Evolutionary conservation across 495 filamentous ascomycete species (phyloP).

Genomic region (Talaromyces liani): DNA sequence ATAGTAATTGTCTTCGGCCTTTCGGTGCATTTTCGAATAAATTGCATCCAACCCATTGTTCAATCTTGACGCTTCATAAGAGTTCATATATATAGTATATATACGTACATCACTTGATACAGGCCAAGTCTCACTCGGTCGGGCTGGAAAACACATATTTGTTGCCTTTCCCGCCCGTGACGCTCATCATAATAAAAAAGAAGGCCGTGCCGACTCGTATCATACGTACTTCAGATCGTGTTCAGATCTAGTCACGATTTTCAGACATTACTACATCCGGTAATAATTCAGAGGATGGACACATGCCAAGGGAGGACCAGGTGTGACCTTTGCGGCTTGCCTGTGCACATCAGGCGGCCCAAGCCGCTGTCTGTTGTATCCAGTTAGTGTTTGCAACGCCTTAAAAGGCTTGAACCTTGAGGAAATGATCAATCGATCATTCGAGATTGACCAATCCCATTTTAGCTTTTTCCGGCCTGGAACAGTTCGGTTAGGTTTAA

Average conservation of each 20-base stretch:
- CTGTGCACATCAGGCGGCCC: background rate
- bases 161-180: background rate
- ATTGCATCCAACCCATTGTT: background rate
- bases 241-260: background rate
- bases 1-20: background rate
- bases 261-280: background rate
- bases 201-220: background rate
- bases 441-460: background rate
- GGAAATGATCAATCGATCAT: background rate
- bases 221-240: background rate
- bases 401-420: background rate
- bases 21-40: background rate
- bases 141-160: too few species aligned
- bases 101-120: background rate
- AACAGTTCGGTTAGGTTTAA: background rate
- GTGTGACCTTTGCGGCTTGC: background rate
- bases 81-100: background rate
- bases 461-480: background rate
- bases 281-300: background rate
- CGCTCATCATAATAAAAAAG: background rate
- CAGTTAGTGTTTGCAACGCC: background rate
- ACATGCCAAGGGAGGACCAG: background rate
- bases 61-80: background rate
- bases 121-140: background rate
- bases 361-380: background rate